Percentiles rank a stretch among this genome's conserved stretches.
phyloP scores from a whole-genome alignment of 169 alveolate species.

The Plasmodium yoelii region DNA sequence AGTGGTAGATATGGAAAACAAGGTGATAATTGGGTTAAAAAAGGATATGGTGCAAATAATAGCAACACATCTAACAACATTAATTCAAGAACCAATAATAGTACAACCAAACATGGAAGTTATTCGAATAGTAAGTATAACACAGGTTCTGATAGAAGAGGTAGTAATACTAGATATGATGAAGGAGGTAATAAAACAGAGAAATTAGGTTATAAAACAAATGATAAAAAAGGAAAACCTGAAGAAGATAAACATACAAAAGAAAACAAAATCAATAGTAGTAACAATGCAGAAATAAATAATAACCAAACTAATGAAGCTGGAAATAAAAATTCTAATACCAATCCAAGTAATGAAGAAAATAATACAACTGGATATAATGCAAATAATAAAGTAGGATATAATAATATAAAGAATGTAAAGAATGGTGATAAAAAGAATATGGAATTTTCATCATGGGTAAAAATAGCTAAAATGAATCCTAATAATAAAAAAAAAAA shows the following conservation, averaged over 20 bases:
- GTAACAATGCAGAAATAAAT: neutral
- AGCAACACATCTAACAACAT: neutral
- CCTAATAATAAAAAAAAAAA: constrained; percentile 18
- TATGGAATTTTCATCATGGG: constrained; percentile 68
- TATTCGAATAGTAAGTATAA: constrained; percentile 16
- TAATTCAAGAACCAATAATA: neutral
- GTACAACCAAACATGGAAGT: constrained; percentile 14
- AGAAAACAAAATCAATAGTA: neutral
- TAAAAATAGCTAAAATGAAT: constrained; percentile 60
- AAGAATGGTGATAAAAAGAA: constrained; percentile 59
- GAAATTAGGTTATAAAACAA: constrained; percentile 20
- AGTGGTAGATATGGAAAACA: neutral
- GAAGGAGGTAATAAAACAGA: constrained; percentile 29
- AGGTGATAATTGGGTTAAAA: constrained; percentile 8
- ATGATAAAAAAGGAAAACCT: constrained; percentile 19
- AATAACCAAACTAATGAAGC: neutral
- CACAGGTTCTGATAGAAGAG: constrained; percentile 9
- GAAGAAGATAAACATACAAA: constrained; percentile 6
- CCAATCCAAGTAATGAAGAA: neutral
- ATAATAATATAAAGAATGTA: constrained; percentile 30
- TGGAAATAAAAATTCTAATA: neutral
- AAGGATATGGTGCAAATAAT: constrained; percentile 6
- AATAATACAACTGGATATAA: constrained; percentile 1
- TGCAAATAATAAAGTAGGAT: constrained; percentile 1
- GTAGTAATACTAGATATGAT: constrained; percentile 2